Conservation (phyloP, 441 rosid genomes). For the Arabidopsis hybrid region DNA sequence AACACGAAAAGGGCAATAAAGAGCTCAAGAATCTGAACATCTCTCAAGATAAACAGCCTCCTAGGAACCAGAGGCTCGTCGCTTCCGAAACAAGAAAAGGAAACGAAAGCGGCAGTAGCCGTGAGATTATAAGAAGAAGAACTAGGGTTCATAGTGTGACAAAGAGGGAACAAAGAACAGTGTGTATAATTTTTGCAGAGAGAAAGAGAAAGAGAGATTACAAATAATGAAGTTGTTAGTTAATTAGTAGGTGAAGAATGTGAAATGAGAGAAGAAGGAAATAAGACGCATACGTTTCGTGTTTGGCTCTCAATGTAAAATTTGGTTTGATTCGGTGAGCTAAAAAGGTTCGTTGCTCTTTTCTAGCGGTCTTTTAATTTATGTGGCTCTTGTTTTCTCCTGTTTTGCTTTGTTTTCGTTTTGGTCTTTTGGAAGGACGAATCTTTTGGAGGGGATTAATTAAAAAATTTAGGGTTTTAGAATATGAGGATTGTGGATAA, state of each 20-base stretch:
- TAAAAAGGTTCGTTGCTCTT: constrained; percentile 10
- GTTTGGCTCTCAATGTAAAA: constrained; percentile 25
- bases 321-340: constrained; percentile 41
- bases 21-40: constrained; percentile 64
- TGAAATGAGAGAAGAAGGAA: constrained; percentile 26
- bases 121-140: constrained; percentile 41
- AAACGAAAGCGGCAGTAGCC: constrained; percentile 8
- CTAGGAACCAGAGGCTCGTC: constrained; percentile 23
- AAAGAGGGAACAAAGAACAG: constrained; percentile 29
- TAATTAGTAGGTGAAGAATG: constrained; percentile 31
- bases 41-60: constrained; percentile 45
- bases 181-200: constrained; percentile 10
- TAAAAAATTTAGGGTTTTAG: background rate
- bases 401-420: background rate
- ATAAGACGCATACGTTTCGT: constrained; percentile 25
- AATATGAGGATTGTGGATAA: constrained; percentile 23
- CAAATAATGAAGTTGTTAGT: constrained; percentile 41
- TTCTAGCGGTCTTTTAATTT: constrained; percentile 27
- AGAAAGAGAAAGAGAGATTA: constrained; percentile 26
- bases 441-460: background rate
- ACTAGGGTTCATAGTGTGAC: constrained; percentile 54
- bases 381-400: constrained; percentile 37
- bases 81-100: constrained; percentile 17
- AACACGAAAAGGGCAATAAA: constrained; percentile 60
- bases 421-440: background rate